A percentile compares a stretch with the other conserved stretches of the same genome.
Evolutionary conservation across 1,284 basidiomycete genomes (phyloP).

Genomic region (Sanghuangporus baumii): DNA sequence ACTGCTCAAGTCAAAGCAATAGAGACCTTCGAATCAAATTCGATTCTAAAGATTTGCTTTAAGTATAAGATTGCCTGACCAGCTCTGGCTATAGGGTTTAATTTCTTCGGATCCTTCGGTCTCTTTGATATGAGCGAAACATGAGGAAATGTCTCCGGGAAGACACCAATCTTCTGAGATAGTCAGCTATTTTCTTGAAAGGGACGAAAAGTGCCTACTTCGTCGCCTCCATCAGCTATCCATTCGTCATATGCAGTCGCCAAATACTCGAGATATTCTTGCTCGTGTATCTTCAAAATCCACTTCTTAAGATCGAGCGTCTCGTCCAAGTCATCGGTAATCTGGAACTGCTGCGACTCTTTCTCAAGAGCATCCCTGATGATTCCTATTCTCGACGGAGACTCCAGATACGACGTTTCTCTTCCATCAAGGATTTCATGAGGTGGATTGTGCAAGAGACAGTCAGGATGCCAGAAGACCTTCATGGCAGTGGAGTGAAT

Average conservation of each 20-base stretch:
- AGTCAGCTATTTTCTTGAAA: background rate
- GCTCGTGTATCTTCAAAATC: slow-evolving; percentile 23
- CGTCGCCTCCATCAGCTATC: slow-evolving; percentile 29
- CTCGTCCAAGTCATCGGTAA: slow-evolving; percentile 19
- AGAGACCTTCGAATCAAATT: slow-evolving; percentile 25
- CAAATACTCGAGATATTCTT: slow-evolving; percentile 28
- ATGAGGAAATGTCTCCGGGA: slow-evolving; percentile 32
- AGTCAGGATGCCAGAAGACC: slow-evolving; percentile 18
- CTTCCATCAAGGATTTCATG: slow-evolving; percentile 30
- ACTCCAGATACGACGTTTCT: slow-evolving; percentile 28
- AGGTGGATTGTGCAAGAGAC: slow-evolving; percentile 28
- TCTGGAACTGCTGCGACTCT: slow-evolving; percentile 19
- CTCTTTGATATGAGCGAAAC: slow-evolving; percentile 17
- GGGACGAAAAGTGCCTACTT: slow-evolving; percentile 19
- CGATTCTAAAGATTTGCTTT: background rate
- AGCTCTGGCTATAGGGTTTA: slow-evolving; percentile 26
- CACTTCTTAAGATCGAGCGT: slow-evolving; percentile 18
- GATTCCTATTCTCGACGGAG: slow-evolving; percentile 25
- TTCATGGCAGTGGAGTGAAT: slow-evolving; percentile 9
- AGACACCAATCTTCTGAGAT: slow-evolving; percentile 22
- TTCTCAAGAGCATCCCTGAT: slow-evolving; percentile 26
- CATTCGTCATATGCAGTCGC: slow-evolving; percentile 28
- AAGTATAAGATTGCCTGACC: slow-evolving; percentile 21
- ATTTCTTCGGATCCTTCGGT: slow-evolving; percentile 2
- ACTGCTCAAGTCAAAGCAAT: slow-evolving; percentile 33